phyloP scores from a whole-genome alignment of 257 asterid species.

The Craterostigma plantagineum region DNA sequence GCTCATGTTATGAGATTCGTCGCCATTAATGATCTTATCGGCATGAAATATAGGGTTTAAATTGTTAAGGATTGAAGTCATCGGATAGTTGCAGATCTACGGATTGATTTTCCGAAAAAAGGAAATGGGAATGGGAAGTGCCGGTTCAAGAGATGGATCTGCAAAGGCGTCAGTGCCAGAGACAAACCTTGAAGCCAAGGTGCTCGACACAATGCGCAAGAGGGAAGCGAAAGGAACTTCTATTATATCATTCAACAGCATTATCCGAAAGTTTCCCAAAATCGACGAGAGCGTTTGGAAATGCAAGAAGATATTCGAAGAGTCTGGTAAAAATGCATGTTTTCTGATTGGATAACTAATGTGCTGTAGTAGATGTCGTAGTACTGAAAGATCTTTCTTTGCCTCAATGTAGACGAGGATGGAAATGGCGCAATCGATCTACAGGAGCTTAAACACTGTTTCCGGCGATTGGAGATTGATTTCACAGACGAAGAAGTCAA shows the following conservation, averaged over 20 bases:
- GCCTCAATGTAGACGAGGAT: constrained; percentile 48
- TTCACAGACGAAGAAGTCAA: constrained; percentile 60
- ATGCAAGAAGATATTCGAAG: constrained; percentile 44
- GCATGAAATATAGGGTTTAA: too few relatives aligned
- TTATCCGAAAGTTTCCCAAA: constrained; percentile 71
- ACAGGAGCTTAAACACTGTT: constrained; percentile 64
- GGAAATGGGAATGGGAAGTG: constrained; percentile 85
- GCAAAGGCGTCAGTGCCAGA: constrained; percentile 25
- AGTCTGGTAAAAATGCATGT: constrained; percentile 34
- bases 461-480: constrained; percentile 38
- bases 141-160: constrained; percentile 34
- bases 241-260: constrained; percentile 44
- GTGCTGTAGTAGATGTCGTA: too few relatives aligned
- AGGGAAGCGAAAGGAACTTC: constrained; percentile 61
- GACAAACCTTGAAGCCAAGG: constrained; percentile 69
- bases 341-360: too few relatives aligned
- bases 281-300: constrained; percentile 66
- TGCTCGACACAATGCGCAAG: constrained; percentile 40
- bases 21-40: too few relatives aligned
- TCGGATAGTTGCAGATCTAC: constrained; percentile 2
- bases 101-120: too few relatives aligned
- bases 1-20: too few relatives aligned
- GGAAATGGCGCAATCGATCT: constrained; percentile 65
- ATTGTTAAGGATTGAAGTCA: too few relatives aligned
- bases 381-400: too few relatives aligned